Evolutionary conservation across 2,329 filamentous ascomycete genomes (phyloP).

Genomic region (Fonsecaea nubica): DNA sequence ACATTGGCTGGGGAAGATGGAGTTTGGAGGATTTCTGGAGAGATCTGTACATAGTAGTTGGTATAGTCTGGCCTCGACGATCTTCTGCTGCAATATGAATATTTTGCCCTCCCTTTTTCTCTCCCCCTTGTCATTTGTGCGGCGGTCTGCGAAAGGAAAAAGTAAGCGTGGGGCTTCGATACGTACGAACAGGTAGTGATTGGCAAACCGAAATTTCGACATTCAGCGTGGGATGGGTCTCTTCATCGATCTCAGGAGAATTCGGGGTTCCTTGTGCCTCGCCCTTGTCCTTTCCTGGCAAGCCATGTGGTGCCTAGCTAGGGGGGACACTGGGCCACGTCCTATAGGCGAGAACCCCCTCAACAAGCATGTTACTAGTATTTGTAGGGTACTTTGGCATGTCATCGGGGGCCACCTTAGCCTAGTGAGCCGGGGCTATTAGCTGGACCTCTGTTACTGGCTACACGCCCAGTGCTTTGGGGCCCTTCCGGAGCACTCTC

Average conservation of each 20-base stretch:
- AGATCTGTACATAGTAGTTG: not conserved
- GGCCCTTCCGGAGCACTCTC: constrained; percentile 9
- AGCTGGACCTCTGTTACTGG: constrained; percentile 5
- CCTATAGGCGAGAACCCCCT: not conserved
- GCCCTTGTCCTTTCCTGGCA: constrained; percentile 14
- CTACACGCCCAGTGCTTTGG: constrained; percentile 3
- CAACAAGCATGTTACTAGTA: not conserved
- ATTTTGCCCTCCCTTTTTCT: not conserved
- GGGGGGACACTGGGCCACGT: not conserved
- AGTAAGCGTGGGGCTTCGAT: constrained; percentile 6
- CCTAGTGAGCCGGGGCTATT: not conserved
- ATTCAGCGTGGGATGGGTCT: constrained; percentile 9
- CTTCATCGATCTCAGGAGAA: constrained; percentile 22
- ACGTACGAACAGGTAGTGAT: not conserved
- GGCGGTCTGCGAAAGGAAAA: not conserved
- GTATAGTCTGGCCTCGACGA: not conserved
- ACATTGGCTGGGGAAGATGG: not conserved
- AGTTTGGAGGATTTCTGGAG: constrained; percentile 5
- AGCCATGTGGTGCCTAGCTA: constrained; percentile 8
- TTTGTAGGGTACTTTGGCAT: not conserved
- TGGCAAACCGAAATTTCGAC: constrained; percentile 16
- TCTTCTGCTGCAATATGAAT: not conserved
- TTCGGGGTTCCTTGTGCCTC: constrained; percentile 8
- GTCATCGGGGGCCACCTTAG: not conserved
- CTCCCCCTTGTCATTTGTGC: not conserved